Percentiles rank a stretch among this genome's conserved stretches.
phyloP scores from a whole-genome alignment of 768 basidiomycete genomes.

The Clathrus columnatus region DNA sequence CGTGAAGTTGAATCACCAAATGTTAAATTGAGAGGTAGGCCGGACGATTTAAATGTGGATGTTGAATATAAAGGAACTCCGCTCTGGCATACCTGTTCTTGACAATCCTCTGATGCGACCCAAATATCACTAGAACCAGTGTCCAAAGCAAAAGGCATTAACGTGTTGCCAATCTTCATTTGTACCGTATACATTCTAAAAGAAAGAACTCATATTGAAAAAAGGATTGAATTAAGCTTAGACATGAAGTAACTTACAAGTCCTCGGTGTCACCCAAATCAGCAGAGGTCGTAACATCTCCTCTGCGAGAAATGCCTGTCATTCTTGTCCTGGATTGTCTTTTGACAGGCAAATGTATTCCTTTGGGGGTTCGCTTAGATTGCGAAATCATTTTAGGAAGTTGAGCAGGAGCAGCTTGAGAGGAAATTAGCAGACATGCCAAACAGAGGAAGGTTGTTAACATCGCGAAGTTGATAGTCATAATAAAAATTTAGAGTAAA shows the following conservation, averaged over 20 bases:
- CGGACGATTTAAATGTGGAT: slow-evolving; percentile 35
- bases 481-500: no score
- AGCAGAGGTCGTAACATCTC: slow-evolving; percentile 23
- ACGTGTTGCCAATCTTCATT: slow-evolving; percentile 44
- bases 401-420: no score
- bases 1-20: slow-evolving; percentile 70
- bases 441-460: no score
- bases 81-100: slow-evolving; percentile 24
- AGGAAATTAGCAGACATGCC: not conserved
- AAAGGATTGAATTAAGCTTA: not conserved
- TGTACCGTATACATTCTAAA: slow-evolving; percentile 42
- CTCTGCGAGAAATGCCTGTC: not conserved
- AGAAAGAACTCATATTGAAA: no score
- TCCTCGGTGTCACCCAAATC: slow-evolving; percentile 57
- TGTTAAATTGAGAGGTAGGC: slow-evolving; percentile 38
- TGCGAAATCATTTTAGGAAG: slow-evolving; percentile 3
- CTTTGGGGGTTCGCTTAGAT: slow-evolving; percentile 2
- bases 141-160: slow-evolving; percentile 54
- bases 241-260: slow-evolving; percentile 53
- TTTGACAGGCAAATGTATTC: slow-evolving; percentile 3
- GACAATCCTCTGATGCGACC: slow-evolving; percentile 55
- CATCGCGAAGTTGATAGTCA: no score
- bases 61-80: slow-evolving; percentile 43
- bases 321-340: no score
- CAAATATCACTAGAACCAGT: slow-evolving; percentile 76